Evolutionary conservation across 2,329 filamentous ascomycete genomes (phyloP).

Genomic region (Kalaharituber pfeilii): DNA sequence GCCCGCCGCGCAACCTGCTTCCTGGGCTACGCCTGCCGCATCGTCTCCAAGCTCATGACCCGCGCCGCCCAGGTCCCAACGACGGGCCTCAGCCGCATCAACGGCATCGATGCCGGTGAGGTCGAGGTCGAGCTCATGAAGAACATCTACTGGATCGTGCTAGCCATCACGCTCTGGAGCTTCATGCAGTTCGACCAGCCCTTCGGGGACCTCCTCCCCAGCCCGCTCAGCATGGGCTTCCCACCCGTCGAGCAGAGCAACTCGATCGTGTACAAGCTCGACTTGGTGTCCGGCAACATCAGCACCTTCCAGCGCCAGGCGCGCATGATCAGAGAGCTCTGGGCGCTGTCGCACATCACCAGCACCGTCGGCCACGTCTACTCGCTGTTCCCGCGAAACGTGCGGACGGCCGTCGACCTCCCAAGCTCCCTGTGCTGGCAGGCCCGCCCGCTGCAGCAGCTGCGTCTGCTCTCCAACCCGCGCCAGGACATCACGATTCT

Average conservation of each 20-base stretch:
- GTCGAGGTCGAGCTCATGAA: conserved; percentile 16
- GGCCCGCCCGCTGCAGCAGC: background rate
- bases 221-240: background rate
- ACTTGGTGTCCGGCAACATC: background rate
- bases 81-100: conserved; percentile 13
- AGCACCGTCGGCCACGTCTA: conserved; percentile 16
- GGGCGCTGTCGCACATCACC: conserved; percentile 13
- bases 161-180: conserved; percentile 12
- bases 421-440: background rate
- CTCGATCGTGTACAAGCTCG: conserved; percentile 1
- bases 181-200: conserved; percentile 19
- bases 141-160: conserved; percentile 14
- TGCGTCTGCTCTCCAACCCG: background rate
- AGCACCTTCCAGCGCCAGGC: conserved; percentile 7
- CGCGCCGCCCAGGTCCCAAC: conserved; percentile 7
- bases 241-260: background rate
- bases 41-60: conserved; percentile 12
- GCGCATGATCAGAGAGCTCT: conserved; percentile 13
- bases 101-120: conserved; percentile 16
- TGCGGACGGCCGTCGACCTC: background rate
- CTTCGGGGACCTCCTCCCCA: conserved; percentile 15
- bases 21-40: conserved; percentile 9
- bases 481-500: background rate
- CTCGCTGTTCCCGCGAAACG: conserved; percentile 6
- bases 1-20: conserved; percentile 14